Conservation (phyloP, 768 basidiomycete species). For the Naganishia friedmannii region DNA sequence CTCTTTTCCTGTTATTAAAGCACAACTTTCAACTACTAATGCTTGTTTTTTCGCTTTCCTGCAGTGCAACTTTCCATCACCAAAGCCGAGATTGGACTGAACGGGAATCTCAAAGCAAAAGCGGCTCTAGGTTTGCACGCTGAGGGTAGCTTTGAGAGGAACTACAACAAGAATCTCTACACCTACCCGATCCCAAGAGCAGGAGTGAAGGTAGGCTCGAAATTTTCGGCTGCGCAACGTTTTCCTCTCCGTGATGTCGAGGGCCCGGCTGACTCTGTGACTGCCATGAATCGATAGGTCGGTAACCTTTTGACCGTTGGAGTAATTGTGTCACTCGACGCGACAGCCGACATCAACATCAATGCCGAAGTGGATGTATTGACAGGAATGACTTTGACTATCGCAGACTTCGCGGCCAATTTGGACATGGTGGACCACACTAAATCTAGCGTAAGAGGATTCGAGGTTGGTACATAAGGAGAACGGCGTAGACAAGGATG, state of each 20-base stretch:
- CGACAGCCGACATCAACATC: slow-evolving; percentile 12
- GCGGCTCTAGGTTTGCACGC: slow-evolving; percentile 25
- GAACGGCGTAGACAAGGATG: too few relatives aligned
- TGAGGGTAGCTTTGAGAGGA: background rate
- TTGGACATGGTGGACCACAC: background rate
- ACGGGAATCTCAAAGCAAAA: slow-evolving; percentile 23
- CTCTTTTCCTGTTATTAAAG: too few relatives aligned
- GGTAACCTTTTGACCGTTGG: slow-evolving; percentile 12
- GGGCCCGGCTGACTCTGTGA: too few relatives aligned
- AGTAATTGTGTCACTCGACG: slow-evolving; percentile 19
- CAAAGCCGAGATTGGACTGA: slow-evolving; percentile 15
- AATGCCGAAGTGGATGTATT: slow-evolving; percentile 14
- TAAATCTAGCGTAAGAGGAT: background rate
- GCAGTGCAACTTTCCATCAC: slow-evolving; percentile 13
- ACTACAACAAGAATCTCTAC: background rate
- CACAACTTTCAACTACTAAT: background rate
- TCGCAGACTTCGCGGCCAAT: slow-evolving; percentile 14
- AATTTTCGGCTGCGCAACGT: background rate
- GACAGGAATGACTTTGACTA: background rate
- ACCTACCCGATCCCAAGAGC: background rate
- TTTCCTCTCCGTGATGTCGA: too few relatives aligned
- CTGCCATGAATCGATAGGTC: too few relatives aligned
- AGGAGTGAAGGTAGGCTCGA: background rate
- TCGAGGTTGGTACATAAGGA: background rate
- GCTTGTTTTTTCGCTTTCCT: background rate